Base-by-base conservation (phyloP, 257 asterid genomes). In the Linderniella brevidens region DNA sequence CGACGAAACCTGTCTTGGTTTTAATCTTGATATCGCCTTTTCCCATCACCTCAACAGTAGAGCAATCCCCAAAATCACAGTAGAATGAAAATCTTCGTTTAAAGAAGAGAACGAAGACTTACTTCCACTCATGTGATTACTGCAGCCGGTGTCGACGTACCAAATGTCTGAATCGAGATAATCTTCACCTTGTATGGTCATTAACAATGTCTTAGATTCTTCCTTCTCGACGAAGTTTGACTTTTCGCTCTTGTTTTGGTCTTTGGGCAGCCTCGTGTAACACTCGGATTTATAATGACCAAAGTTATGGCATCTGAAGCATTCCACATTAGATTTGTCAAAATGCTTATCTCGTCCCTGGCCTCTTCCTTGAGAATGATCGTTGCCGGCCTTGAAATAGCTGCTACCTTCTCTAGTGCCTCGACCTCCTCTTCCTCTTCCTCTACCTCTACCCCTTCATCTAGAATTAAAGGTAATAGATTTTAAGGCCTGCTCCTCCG, bases 281-380 rank as follows among this genome's bases (percentile, higher is more conserved):
- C 54, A 59, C 10, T 59, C 64, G 1, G 17, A 59, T 16, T 45
- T 35, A 38, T 17, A 52, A 19, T 59, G 59, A 0, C 59, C 65
- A 0, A 57, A 17, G 36, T 48, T 20, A 17, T 57, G 56, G 4
- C 49, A 57, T 4, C 42, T 19, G 6, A 19, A 57, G 29, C 62
- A 49, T 4, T 57, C 62, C 10, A 57, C n/a, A 4, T 17, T 13
- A 0, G 54, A 35, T 16, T 37, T 55, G 35, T 55, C 53, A 35
- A 55, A 29, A 14, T 3, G 44, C 15, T 40, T 11, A 40, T 40
- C 44, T 2, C 44, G 15, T 40, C 44, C 15, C 15, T 13, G 13
- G 9, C 44, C 44, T 40, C 15, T 40, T 11, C 15, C 15, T 40
- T 40, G 44, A 40, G 13, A 9, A 11, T 40, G 44, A 40, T 13